A percentile compares a stretch with the other conserved stretches of the same genome.
phyloP scores from a whole-genome alignment of 1,284 basidiomycete species.

The Takashimella koratensis region DNA sequence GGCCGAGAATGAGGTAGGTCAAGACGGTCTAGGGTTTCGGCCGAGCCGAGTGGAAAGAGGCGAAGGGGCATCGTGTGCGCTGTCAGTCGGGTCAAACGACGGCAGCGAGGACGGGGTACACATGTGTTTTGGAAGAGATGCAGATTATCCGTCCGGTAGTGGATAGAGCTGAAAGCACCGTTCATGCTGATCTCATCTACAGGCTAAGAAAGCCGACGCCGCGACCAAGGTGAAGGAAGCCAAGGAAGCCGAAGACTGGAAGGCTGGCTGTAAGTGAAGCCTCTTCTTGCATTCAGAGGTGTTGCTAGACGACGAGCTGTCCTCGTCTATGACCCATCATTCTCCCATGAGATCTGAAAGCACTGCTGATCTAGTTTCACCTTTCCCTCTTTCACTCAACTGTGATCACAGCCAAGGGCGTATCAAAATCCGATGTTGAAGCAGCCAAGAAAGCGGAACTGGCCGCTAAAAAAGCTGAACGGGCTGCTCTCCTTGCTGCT shows the following conservation, averaged over 20 bases:
- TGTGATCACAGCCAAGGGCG: constrained; percentile 43
- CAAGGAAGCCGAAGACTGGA: constrained; percentile 75
- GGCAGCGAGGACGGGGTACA: too few species aligned
- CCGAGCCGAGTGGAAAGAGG: too few species aligned
- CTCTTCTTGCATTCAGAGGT: not conserved
- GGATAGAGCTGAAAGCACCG: too few species aligned
- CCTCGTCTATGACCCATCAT: too few species aligned
- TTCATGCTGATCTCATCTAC: too few species aligned
- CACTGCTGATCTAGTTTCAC: not conserved
- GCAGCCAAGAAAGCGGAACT: constrained; percentile 54
- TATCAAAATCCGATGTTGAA: constrained; percentile 6
- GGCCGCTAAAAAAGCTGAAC: constrained; percentile 54
- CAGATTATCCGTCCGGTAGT: too few species aligned
- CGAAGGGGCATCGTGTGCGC: too few species aligned
- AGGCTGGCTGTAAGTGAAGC: constrained; percentile 59
- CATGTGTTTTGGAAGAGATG: too few species aligned
- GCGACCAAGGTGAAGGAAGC: constrained; percentile 44
- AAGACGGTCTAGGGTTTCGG: too few species aligned
- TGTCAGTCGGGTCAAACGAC: too few species aligned
- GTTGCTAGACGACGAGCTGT: not conserved
- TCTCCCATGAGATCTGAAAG: too few species aligned
- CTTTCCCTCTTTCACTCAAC: not conserved
- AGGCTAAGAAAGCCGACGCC: constrained; percentile 57
- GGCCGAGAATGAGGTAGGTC: constrained; percentile 84
- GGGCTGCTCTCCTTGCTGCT: constrained; percentile 59